Base-by-base conservation (phyloP, 805 yeast genomes). In the Saccharomycopsis capsularis region DNA sequence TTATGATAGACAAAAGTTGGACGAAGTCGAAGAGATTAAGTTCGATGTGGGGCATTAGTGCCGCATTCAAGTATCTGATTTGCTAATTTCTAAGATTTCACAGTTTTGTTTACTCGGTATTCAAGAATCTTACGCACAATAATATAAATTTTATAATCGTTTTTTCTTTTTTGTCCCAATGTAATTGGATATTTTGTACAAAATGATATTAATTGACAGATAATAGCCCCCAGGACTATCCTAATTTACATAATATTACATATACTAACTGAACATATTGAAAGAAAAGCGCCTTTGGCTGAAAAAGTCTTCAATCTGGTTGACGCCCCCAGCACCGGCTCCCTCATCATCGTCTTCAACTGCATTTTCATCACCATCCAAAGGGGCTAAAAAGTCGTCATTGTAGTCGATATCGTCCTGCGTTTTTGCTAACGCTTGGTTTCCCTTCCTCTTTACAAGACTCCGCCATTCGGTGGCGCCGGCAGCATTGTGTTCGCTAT, bases 1-100 rank as follows among this genome's bases (percentile, higher is more conserved):
- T 61, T 89, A 88, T 60, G 86, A 82, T 44, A 69, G 52, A 46
- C 51, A 53, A 21, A 45, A 51, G 18, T 30, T 53, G 25, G 55
- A 47, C 29, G 48, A 47, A 25, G 50, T 48, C 15, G 54, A 51
- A 23, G 42, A 42, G 11, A 34, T 48, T 3, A 27, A 19, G 23
- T 36, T 46, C 19, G 46, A 44, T 7, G 48, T 43, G n/a, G 23
- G 24, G 7, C n/a, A n/a, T n/a, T n/a, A n/a, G n/a, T n/a, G n/a
- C n/a, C n/a, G n/a, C n/a, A n/a, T n/a, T n/a, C n/a, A n/a, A n/a
- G n/a, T n/a, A n/a, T n/a, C n/a, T n/a, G n/a, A n/a, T n/a, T n/a
- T n/a, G n/a, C n/a, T n/a, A n/a, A n/a, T n/a, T n/a, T n/a, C n/a
- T n/a, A n/a, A n/a, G n/a, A n/a, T n/a, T n/a, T n/a, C n/a, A n/a